phyloP scores from a whole-genome alignment of 208 protist species.

The Acanthamoeba culbertsoni region DNA sequence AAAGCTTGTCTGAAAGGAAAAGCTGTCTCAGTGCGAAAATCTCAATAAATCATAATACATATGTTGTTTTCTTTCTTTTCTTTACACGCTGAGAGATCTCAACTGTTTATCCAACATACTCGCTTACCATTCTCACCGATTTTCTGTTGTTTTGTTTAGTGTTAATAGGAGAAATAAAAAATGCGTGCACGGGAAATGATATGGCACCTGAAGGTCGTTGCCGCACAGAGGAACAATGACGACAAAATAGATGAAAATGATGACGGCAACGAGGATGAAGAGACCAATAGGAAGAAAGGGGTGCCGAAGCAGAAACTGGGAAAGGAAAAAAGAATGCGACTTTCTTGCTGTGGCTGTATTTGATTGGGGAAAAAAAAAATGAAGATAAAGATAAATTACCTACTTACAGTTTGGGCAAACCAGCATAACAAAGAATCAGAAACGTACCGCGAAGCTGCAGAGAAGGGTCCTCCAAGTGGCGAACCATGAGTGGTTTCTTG shows the following conservation, averaged over 20 bases:
- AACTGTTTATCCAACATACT: background rate
- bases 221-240: background rate
- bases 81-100: no score
- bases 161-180: background rate
- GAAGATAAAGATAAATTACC: no score
- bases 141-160: background rate
- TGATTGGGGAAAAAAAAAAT: no score
- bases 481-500: slow-evolving; percentile 24
- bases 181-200: background rate
- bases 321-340: background rate
- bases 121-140: background rate
- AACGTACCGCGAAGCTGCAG: background rate
- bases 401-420: background rate
- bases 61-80: no score
- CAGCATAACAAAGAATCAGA: background rate
- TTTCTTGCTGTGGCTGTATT: background rate
- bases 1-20: no score
- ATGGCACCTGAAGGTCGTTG: background rate
- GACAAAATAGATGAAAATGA: slow-evolving; percentile 41
- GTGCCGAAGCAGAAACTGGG: background rate
- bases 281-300: background rate
- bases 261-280: background rate
- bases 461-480: background rate
- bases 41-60: no score
- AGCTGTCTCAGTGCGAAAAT: no score